Percentiles rank a stretch among this genome's conserved stretches.
Conservation (phyloP, 139 green algal species). For the Zygnema circumcarinatum region DNA sequence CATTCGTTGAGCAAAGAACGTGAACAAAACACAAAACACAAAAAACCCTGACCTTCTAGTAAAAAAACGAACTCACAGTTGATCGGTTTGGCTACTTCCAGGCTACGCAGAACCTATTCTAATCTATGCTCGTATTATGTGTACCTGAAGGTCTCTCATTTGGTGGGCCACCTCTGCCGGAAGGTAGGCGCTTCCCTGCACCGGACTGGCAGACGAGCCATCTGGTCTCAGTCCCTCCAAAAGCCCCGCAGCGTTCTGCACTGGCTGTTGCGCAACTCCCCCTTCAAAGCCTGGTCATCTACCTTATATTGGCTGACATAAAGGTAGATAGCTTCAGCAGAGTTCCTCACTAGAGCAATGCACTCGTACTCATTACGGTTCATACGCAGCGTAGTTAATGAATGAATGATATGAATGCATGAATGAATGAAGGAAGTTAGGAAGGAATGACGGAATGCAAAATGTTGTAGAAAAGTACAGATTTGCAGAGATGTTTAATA, state of each 20-base stretch:
- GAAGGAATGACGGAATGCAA: no score
- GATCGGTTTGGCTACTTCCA: no score
- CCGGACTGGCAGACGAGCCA: conserved; percentile 1
- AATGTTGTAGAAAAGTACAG: no score
- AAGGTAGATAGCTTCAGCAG: neutral
- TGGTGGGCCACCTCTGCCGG: neutral
- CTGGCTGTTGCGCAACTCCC: conserved; percentile 22
- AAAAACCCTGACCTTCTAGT: neutral
- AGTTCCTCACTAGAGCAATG: conserved; percentile 13
- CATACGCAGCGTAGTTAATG: neutral
- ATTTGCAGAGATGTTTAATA: neutral
- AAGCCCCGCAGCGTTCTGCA: neutral
- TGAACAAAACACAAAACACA: no score
- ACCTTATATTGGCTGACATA: neutral
- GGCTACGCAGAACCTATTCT: no score
- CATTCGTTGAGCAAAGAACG: no score
- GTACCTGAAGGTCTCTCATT: conserved; percentile 15
- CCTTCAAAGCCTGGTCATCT: conserved; percentile 3
- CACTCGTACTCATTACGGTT: conserved; percentile 5
- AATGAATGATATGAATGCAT: neutral
- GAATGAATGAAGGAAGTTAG: neutral
- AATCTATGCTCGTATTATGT: no score
- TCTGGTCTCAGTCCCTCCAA: conserved; percentile 10
- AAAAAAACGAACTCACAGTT: neutral
- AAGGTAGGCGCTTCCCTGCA: neutral